Evolutionary conservation across 345 rosid genomes (phyloP).

Genomic region (Hibiscus syriacus): DNA sequence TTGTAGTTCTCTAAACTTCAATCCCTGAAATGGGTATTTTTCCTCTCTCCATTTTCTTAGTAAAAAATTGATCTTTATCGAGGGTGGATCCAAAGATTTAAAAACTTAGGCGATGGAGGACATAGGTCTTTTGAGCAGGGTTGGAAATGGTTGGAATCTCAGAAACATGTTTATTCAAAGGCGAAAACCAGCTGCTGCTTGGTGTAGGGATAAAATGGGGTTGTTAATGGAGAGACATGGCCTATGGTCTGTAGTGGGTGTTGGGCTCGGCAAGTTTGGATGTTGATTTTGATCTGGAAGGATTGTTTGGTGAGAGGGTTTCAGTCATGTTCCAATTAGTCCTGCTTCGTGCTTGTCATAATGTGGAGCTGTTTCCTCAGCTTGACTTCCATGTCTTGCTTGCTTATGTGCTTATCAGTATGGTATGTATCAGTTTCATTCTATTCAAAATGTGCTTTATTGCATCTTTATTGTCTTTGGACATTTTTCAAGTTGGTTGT

Average conservation of each 20-base stretch:
- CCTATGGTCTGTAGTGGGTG: conserved; percentile 72
- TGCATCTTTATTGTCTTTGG: not conserved
- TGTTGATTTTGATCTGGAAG: conserved; percentile 58
- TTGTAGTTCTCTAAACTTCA: not conserved
- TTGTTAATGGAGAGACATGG: conserved; percentile 77
- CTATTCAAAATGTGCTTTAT: not conserved
- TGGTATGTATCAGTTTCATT: conserved; percentile 39
- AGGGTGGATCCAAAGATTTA: not conserved
- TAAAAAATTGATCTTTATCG: not conserved
- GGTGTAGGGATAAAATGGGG: conserved; percentile 47
- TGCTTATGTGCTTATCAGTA: conserved; percentile 74
- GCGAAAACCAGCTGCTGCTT: conserved; percentile 29
- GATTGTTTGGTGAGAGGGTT: conserved; percentile 67
- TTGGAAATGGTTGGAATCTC: conserved; percentile 82
- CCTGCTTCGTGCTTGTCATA: conserved; percentile 75
- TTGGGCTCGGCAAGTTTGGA: conserved; percentile 34
- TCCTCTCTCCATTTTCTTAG: not conserved
- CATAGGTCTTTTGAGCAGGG: conserved; percentile 76
- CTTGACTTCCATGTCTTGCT: conserved; percentile 80
- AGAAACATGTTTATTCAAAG: conserved; percentile 45
- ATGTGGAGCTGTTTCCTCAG: conserved; percentile 99
- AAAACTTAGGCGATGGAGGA: conserved; percentile 53
- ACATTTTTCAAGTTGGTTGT: not conserved
- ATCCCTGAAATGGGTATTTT: not conserved
- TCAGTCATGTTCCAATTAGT: conserved; percentile 53